Percentiles rank a stretch among this genome's conserved stretches.
Evolutionary conservation across 208 protist genomes (phyloP).

Genomic region (Leishmania mexicana): DNA sequence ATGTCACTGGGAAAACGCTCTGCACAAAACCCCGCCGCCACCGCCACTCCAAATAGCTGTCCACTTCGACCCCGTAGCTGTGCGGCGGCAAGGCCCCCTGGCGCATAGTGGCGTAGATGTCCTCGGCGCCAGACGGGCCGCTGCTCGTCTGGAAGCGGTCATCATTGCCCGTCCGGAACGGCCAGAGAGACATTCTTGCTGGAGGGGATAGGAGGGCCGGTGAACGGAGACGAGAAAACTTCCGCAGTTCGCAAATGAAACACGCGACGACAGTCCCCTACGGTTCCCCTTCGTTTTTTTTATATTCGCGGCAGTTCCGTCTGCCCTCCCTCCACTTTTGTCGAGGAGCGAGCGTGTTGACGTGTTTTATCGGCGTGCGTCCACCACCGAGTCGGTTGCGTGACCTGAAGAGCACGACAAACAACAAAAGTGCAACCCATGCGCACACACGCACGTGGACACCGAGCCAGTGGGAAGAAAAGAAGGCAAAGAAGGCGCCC

Average conservation of each 20-base stretch:
- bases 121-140: conserved; percentile 17
- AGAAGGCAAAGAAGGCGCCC: background rate
- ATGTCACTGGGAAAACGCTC: conserved; percentile 79
- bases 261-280: background rate
- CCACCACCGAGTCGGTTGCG: background rate
- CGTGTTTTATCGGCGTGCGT: background rate
- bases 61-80: conserved; percentile 66
- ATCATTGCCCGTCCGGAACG: conserved; percentile 89
- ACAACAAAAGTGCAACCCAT: background rate
- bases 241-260: background rate
- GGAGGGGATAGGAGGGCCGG: background rate
- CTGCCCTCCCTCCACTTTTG: too few species aligned
- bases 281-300: background rate
- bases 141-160: conserved; percentile 67
- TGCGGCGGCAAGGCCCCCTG: conserved; percentile 55
- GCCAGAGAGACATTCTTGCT: conserved; percentile 71
- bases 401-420: background rate
- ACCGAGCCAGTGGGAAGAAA: background rate
- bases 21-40: conserved; percentile 79
- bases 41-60: conserved; percentile 83
- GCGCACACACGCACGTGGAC: background rate
- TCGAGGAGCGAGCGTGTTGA: background rate
- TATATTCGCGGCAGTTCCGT: background rate
- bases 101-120: conserved; percentile 78
- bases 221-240: background rate